Evolutionary conservation across 2,329 filamentous ascomycete genomes (phyloP).

Genomic region (Trichophyton simii): DNA sequence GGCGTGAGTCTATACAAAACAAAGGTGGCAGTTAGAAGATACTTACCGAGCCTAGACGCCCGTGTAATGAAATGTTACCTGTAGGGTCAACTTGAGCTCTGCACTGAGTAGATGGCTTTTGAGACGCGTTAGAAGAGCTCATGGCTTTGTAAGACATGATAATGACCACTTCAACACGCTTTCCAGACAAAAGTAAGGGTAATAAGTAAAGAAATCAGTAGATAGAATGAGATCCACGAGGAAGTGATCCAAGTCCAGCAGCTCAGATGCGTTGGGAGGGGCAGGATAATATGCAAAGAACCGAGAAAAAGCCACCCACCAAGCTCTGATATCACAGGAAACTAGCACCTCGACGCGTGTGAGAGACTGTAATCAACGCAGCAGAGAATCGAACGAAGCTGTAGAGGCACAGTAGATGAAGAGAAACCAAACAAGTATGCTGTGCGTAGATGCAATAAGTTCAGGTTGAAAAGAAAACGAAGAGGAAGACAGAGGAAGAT

Average conservation of each 20-base stretch:
- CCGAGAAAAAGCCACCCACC: not conserved
- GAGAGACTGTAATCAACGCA: not conserved
- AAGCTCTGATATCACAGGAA: not conserved
- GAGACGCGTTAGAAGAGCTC: conserved; percentile 17
- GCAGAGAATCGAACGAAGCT: not conserved
- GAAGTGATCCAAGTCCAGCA: not conserved
- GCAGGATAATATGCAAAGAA: conserved; percentile 2
- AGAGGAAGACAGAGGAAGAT: not conserved
- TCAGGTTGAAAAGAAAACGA: not conserved
- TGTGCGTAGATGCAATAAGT: conserved; percentile 4
- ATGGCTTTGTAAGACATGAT: conserved; percentile 21
- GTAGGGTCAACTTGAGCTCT: conserved; percentile 14
- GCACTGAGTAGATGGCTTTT: conserved; percentile 16
- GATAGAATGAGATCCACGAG: not conserved
- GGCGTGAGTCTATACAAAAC: not conserved
- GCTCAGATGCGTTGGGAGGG: not conserved
- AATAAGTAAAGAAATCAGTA: not conserved
- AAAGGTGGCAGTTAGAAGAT: not conserved
- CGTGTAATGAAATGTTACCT: conserved; percentile 15
- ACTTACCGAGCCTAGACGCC: conserved; percentile 19
- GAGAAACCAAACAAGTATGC: conserved; percentile 5
- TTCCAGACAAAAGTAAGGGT: not conserved
- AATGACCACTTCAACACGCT: not conserved
- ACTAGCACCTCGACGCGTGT: not conserved
- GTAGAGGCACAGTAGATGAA: not conserved